Evolutionary conservation across 768 basidiomycete genomes (phyloP), one percentile per base, ranked within the genome.

Genomic region (Leucosporidium scottii): DNA sequence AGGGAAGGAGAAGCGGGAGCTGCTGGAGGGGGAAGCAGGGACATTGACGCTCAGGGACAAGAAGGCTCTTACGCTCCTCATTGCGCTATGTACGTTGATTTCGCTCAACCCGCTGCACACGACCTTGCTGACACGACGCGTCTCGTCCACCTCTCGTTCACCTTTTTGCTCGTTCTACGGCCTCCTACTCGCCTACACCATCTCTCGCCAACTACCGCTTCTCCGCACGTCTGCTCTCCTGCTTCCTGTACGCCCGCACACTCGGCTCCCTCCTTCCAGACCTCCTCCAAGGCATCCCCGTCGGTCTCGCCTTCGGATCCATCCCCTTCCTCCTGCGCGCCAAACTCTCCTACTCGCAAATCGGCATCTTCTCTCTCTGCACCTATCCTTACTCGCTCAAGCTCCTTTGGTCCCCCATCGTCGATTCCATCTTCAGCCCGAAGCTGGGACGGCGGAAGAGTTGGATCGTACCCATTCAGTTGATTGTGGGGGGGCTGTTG

Each of bases 401-500:
- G 80, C 79, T 99, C 68, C 78, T 98, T 71, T 98, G 94, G 93
- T 94, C 92, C 10, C 96, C 96, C 61, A 88, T 99, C 69, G 91
- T 99, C 63, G 96, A 99, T 76, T 90, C 94, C 2, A 81, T 88
- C 71, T 99, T 88, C 78, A 81, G 88, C 74, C 80, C 85, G 48
- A 87, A 85, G 51, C 73, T 93, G 69, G 96, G 96, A n/a, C 87
- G 96, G 59, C 83, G 96, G 71, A 99, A 97, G 79, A 93, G 91
- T 69, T 99, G 96, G 96, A 98, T 99, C 73, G 87, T 98, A 69
- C 96, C 96, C 54, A 96, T 99, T 83, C 96, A 99, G 78, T 77
- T 87, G 39, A 85, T 92, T 71, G 89, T 97, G 59, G 96, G 92
- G 51, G 82, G 84, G 51, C 80, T 92, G 67, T 76, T 82, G 75